These are phyloP conservation scores for Voacanga thouarsii DNA, from an alignment of 257 asterid species.

Conservation along the genomic window DNA sequence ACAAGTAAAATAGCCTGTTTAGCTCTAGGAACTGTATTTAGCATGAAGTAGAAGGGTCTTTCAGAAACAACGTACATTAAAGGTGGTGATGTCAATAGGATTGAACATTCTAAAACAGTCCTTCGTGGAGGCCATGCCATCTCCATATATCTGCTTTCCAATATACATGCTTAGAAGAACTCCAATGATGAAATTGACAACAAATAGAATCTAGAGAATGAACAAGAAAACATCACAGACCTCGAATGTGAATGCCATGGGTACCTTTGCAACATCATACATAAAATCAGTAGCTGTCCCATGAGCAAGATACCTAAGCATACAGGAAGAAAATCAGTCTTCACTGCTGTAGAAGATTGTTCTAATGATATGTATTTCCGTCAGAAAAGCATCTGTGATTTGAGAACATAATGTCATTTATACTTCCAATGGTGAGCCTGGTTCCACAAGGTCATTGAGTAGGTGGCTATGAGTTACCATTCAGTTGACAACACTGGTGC, in stretches of 20 bases:
- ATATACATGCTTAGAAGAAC: slow-evolving; percentile 6
- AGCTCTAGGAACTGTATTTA: not conserved
- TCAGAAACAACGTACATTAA: slow-evolving; percentile 53
- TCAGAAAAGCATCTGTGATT: not conserved
- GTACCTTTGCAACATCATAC: slow-evolving; percentile 90
- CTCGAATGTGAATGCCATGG: slow-evolving; percentile 98
- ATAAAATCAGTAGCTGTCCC: slow-evolving; percentile 98
- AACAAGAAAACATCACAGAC: slow-evolving; percentile 32
- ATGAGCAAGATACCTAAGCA: slow-evolving; percentile 83
- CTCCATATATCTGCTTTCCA: slow-evolving; percentile 84
- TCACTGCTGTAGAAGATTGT: not conserved
- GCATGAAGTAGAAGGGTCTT: not conserved
- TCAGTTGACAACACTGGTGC: not conserved
- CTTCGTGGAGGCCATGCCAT: slow-evolving; percentile 66
- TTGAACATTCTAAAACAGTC: slow-evolving; percentile 99
- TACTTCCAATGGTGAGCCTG: not conserved
- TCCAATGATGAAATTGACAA: slow-evolving; percentile 6
- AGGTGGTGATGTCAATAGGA: slow-evolving; percentile 75
- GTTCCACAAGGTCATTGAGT: not conserved
- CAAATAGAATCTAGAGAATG: not conserved
- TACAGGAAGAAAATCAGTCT: not conserved
- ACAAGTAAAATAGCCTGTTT: not conserved
- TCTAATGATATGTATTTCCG: not conserved
- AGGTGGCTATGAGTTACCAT: not conserved
- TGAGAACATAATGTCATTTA: not conserved